These are phyloP conservation scores for Trametes villosa DNA, from an alignment of 768 basidiomycete species.

Conservation along the genomic window DNA sequence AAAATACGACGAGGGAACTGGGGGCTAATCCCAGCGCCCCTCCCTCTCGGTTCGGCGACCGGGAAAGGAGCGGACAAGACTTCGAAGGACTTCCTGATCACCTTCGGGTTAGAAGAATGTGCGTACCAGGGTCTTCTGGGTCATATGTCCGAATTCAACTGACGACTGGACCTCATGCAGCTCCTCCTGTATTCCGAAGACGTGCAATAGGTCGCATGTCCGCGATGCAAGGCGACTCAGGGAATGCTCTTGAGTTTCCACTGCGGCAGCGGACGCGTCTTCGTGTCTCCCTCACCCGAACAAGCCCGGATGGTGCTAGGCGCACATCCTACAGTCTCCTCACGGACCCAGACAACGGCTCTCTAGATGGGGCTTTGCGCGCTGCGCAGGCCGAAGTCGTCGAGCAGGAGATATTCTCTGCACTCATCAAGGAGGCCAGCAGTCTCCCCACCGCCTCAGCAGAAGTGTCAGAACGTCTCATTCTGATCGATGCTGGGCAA, in stretches of 20 bases:
- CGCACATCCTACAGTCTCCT: constrained; percentile 44
- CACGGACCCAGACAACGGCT: constrained; percentile 35
- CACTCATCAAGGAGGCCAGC: constrained; percentile 78
- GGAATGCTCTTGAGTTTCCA: constrained; percentile 58
- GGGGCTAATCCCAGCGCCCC: constrained; percentile 78
- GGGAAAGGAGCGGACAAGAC: constrained; percentile 83
- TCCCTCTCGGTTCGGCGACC: constrained; percentile 67
- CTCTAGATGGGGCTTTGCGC: constrained; percentile 56
- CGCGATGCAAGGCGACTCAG: constrained; percentile 39
- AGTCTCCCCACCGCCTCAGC: constrained; percentile 75
- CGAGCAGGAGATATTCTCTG: constrained; percentile 79
- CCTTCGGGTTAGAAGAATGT: constrained; percentile 86
- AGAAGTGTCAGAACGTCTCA: constrained; percentile 76
- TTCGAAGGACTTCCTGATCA: constrained; percentile 79
- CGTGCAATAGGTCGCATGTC: constrained; percentile 73
- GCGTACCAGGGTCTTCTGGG: constrained; percentile 33
- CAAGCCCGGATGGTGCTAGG: constrained; percentile 38
- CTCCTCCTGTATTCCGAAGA: constrained; percentile 63
- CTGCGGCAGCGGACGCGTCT: constrained; percentile 67
- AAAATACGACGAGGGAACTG: constrained; percentile 78
- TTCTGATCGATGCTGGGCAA: constrained; percentile 78
- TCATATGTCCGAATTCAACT: constrained; percentile 9
- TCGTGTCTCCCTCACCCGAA: constrained; percentile 55
- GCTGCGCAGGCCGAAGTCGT: constrained; percentile 72
- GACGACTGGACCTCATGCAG: too few species aligned